A percentile compares a stretch with the other conserved stretches of the same genome.
Evolutionary conservation across 1,139 yeast species (phyloP).

Genomic region (Blastobotrys elegans): DNA sequence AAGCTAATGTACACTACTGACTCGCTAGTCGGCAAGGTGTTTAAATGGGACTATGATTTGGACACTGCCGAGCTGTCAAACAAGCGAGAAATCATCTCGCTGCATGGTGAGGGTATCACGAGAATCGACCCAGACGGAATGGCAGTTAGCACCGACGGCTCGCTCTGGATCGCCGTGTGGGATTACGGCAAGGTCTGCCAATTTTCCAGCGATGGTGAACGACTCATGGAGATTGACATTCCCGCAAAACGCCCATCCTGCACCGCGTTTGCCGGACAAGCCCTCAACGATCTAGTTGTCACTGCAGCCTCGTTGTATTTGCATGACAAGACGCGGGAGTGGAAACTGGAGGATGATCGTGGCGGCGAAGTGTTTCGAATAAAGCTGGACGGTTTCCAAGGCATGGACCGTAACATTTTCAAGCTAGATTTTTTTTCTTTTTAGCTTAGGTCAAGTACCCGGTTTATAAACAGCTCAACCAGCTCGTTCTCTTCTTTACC

Average conservation of each 20-base stretch:
- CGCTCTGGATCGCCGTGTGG: conserved; percentile 67
- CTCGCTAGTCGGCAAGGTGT: conserved; percentile 54
- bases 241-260: conserved; percentile 68
- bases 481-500: conserved; percentile 61
- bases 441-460: conserved; percentile 20
- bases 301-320: conserved; percentile 58
- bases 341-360: conserved; percentile 41
- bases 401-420: conserved; percentile 14
- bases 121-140: conserved; percentile 73
- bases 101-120: conserved; percentile 63
- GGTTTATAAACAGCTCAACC: conserved; percentile 53
- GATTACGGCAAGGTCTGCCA: conserved; percentile 53
- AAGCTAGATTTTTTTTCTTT: conserved; percentile 1
- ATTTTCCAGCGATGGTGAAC: conserved; percentile 42
- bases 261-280: conserved; percentile 63
- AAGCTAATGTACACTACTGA: conserved; percentile 66
- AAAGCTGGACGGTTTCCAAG: conserved; percentile 26
- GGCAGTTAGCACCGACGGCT: conserved; percentile 55
- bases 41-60: conserved; percentile 55
- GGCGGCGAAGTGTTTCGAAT: conserved; percentile 50
- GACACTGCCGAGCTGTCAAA: conserved; percentile 44
- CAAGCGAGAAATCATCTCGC: conserved; percentile 34
- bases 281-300: conserved; percentile 55
- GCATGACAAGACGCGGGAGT: conserved; percentile 31
- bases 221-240: conserved; percentile 48